These are phyloP conservation scores for Microsporum canis DNA, from an alignment of 2,329 filamentous ascomycete genomes.

Conservation along the genomic window DNA sequence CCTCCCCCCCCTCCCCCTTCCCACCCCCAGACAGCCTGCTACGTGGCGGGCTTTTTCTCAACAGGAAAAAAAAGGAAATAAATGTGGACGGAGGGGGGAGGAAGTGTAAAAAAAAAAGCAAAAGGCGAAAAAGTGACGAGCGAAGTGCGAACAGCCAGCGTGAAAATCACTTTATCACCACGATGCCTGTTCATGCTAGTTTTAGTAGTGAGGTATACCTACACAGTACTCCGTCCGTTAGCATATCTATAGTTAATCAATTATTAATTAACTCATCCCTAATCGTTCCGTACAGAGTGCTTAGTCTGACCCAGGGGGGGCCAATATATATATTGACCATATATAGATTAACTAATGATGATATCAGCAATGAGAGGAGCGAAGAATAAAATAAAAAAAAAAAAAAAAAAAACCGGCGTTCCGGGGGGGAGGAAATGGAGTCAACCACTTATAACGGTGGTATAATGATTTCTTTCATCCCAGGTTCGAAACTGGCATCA, in stretches of 20 bases:
- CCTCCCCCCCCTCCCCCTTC: neutral
- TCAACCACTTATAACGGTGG: too few relatives aligned
- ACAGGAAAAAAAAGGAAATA: neutral
- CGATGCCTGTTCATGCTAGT: conserved; percentile 3
- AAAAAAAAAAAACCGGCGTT: too few relatives aligned
- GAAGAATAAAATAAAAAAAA: too few relatives aligned
- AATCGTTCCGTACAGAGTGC: neutral
- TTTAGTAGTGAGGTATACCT: neutral
- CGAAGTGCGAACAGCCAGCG: neutral
- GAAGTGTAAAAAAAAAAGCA: neutral
- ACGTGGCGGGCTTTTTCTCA: conserved; percentile 1
- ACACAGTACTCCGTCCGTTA: neutral
- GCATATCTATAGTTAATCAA: neutral
- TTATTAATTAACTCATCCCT: neutral
- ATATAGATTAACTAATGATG: too few relatives aligned
- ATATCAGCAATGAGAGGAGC: too few relatives aligned
- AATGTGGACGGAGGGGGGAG: neutral
- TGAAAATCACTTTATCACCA: neutral
- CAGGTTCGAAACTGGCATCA: neutral
- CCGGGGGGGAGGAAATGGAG: too few relatives aligned
- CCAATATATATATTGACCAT: neutral
- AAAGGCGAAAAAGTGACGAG: neutral
- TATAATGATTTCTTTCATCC: neutral
- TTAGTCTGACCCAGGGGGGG: neutral
- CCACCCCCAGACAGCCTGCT: neutral